Percentiles rank a stretch among this genome's conserved stretches.
phyloP scores from a whole-genome alignment of 2,329 filamentous ascomycete genomes.

The Claviceps fusiformis region DNA sequence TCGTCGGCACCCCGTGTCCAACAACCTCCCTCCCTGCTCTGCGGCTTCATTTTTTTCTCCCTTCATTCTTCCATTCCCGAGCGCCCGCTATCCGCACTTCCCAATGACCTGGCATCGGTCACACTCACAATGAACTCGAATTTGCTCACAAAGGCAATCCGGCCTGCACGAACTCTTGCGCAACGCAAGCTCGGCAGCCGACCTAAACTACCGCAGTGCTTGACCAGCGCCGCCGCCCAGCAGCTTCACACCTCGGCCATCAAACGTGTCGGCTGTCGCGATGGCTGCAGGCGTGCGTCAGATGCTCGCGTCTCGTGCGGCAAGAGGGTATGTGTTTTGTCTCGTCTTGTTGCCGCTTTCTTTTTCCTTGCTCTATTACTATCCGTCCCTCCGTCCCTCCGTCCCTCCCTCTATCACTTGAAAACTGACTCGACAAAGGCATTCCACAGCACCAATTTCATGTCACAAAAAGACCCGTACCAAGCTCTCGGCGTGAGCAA shows the following conservation, averaged over 20 bases:
- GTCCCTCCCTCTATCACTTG: not conserved
- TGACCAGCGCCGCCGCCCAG: conserved; percentile 26
- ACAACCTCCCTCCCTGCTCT: not conserved
- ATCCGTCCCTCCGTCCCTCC: not conserved
- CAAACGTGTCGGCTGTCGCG: conserved; percentile 7
- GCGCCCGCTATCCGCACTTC: not conserved
- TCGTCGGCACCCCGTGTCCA: too few species aligned
- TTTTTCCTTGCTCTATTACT: not conserved
- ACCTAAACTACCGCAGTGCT: conserved; percentile 24
- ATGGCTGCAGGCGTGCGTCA: conserved; percentile 10
- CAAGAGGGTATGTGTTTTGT: conserved; percentile 19
- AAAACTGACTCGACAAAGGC: conserved; percentile 18
- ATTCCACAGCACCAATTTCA: conserved; percentile 47
- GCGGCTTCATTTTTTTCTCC: not conserved
- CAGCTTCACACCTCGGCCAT: conserved; percentile 20
- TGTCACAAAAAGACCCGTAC: conserved; percentile 67
- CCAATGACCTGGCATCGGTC: conserved; percentile 17
- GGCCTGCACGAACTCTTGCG: conserved; percentile 32
- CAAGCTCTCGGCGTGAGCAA: conserved; percentile 73
- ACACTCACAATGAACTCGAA: conserved; percentile 34
- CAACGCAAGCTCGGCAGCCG: conserved; percentile 27
- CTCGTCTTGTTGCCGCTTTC: not conserved
- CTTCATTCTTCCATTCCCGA: conserved; percentile 1
- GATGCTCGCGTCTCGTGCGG: conserved; percentile 9
- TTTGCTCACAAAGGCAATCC: conserved; percentile 31